Conservation (phyloP, 2,329 filamentous ascomycete species). For the Clonostachys solani region DNA sequence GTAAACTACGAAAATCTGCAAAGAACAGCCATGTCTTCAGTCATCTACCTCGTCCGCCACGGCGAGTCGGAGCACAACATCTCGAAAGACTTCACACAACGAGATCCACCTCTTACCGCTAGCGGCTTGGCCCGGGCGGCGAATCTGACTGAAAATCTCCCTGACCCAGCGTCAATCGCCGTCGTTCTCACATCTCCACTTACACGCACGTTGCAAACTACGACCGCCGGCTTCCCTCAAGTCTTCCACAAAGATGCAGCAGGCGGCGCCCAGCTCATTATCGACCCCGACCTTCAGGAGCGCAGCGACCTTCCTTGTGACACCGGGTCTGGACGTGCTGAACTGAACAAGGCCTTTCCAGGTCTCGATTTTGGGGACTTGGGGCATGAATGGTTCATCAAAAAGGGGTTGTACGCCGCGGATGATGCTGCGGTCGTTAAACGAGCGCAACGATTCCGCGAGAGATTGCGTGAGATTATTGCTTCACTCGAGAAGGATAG, state of each 20-base stretch:
- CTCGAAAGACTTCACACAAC: constrained; percentile 8
- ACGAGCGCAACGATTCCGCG: constrained; percentile 9
- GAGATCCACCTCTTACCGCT: constrained; percentile 7
- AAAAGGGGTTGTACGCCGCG: constrained; percentile 10
- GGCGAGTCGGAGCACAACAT: constrained; percentile 10
- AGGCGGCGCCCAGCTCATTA: constrained; percentile 4
- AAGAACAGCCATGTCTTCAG: constrained; percentile 1
- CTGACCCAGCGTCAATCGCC: constrained; percentile 3
- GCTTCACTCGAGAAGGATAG: constrained; percentile 1
- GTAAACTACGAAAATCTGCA: no score
- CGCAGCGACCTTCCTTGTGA: constrained; percentile 16
- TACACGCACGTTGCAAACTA: constrained; percentile 8
- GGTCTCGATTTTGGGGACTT: constrained; percentile 4
- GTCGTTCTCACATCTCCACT: constrained; percentile 8
- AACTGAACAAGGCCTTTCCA: constrained; percentile 8
- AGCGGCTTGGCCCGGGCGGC: constrained; percentile 4
- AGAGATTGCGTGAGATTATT: constrained; percentile 5
- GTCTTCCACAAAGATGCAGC: constrained; percentile 1
- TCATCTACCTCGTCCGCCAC: constrained; percentile 9
- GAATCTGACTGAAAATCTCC: constrained; percentile 3
- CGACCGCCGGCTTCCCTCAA: constrained; percentile 4
- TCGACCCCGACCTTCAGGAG: constrained; percentile 15
- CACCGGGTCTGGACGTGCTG: constrained; percentile 9
- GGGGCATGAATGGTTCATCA: constrained; percentile 10
- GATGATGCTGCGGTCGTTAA: constrained; percentile 9